Evolutionary conservation across 73 alveolate species (phyloP).

Genomic region (Paraurostyla sp.): DNA sequence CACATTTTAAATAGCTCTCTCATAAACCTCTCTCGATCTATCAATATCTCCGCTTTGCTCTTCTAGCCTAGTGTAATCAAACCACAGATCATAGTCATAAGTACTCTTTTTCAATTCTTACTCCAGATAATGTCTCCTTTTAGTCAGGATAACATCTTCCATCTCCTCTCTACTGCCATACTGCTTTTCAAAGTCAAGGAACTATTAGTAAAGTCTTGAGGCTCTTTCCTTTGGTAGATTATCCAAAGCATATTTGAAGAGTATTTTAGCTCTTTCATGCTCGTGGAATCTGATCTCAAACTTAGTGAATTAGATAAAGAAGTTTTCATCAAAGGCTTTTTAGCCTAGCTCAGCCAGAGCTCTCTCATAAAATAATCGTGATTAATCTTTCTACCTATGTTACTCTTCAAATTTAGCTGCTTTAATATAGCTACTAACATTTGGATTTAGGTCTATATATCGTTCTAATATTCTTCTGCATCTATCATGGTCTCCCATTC

Average conservation of each 20-base stretch:
- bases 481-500: constrained; percentile 93
- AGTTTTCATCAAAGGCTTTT: constrained; percentile 92
- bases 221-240: constrained; percentile 87
- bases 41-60: constrained; percentile 87
- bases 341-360: constrained; percentile 96
- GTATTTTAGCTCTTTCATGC: constrained; percentile 96
- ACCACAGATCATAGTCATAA: constrained; percentile 93
- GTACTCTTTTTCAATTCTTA: constrained; percentile 78
- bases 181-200: constrained; percentile 97
- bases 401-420: constrained; percentile 99
- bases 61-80: constrained; percentile 96
- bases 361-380: constrained; percentile 94
- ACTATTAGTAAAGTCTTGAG: constrained; percentile 88
- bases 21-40: constrained; percentile 92
- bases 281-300: constrained; percentile 95
- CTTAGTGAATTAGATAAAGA: constrained; percentile 92
- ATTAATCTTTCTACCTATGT: constrained; percentile 85
- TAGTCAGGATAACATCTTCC: constrained; percentile 94
- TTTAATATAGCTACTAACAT: constrained; percentile 92
- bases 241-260: constrained; percentile 96
- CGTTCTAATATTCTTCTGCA: constrained; percentile 90
- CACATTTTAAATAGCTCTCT: constrained; percentile 92
- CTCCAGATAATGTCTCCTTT: constrained; percentile 92
- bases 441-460: constrained; percentile 91
- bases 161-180: constrained; percentile 97